These are phyloP conservation scores for Ceratobasidium theobromae DNA, from an alignment of 1,284 basidiomycete species.

Conservation along the genomic window DNA sequence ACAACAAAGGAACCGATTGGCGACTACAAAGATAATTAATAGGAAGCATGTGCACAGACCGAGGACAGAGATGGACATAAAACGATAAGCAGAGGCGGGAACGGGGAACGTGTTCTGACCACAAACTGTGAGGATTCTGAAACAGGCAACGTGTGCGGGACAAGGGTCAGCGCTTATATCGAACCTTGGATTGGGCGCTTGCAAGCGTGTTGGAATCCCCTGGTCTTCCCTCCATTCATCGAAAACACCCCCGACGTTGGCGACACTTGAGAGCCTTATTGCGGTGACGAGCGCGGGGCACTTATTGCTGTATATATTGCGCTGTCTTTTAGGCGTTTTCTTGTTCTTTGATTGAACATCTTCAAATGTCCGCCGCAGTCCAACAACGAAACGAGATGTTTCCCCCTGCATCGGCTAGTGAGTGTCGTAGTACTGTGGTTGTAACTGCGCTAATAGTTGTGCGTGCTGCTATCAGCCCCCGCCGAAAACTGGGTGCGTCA, in stretches of 20 bases:
- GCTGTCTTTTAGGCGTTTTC: too few species aligned
- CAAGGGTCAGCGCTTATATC: not conserved
- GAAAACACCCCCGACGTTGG: not conserved
- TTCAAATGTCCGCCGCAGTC: too few species aligned
- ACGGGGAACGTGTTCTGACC: not conserved
- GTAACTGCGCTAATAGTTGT: too few species aligned
- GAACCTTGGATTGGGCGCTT: not conserved
- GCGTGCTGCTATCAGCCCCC: too few species aligned
- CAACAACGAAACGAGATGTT: too few species aligned
- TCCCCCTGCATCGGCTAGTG: too few species aligned
- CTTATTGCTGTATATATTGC: not conserved
- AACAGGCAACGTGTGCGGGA: not conserved
- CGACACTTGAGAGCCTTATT: too few species aligned
- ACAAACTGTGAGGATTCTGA: not conserved
- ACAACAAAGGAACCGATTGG: not conserved
- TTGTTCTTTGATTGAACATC: too few species aligned
- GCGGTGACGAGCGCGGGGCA: not conserved
- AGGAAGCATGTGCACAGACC: not conserved
- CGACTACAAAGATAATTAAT: not conserved
- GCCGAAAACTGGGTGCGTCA: slow-evolving; percentile 27
- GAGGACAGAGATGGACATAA: not conserved
- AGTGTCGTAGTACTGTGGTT: too few species aligned
- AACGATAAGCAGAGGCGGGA: not conserved
- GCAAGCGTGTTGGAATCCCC: not conserved
- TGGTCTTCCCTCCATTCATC: not conserved